Evolutionary conservation across 2,329 filamentous ascomycete species (phyloP), one percentile per base, ranked within the genome.

Genomic region (Arthrinium phaeospermum): DNA sequence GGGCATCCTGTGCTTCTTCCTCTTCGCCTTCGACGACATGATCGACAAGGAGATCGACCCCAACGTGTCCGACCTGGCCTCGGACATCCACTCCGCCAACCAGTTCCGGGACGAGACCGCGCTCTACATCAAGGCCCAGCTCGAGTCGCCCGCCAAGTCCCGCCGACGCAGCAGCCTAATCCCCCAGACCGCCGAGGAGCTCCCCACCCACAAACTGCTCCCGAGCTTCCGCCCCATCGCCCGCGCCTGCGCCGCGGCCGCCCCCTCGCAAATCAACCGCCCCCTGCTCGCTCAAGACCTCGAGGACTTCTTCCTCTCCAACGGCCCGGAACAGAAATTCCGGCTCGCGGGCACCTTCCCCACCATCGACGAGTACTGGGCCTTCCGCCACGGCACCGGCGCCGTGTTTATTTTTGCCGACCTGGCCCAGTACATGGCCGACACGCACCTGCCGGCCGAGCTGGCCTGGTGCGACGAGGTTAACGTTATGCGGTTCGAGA

Each of bases 11-110:
- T 74, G 72, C 27, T 72, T 75, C 57, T 71, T 72, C 27, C 72
- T 75, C 30, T 77, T 77, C 44, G 73, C 76, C 8, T 75, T 75
- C 45, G 75, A 77, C 51, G 75, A 77, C 57, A 74, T 74, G 12
- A 73, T 76, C 22, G 75, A 77, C 64, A 75, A 74, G 72, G 74
- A 74, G 51, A 74, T 75, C 57, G 74, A 75, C 6, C 53, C 72
- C 41, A 71, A 72, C 6, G 68, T 71, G 22, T 47, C 61, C 2
- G 74, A 76, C 46, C 72, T 74, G 24, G 75, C 75, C 19, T 75
- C 75, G 3, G 74, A 76, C 34, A 74, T 75, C 44, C 70, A 74
- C 19, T 71, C 71, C 7, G 75, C 74, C 46, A 70, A 72, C 67
- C 71, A 72, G 44, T 73, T 76, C 44, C 72, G 75, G 16, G 64